phyloP scores from a whole-genome alignment of 768 basidiomycete genomes.

The Lentinula sp. region DNA sequence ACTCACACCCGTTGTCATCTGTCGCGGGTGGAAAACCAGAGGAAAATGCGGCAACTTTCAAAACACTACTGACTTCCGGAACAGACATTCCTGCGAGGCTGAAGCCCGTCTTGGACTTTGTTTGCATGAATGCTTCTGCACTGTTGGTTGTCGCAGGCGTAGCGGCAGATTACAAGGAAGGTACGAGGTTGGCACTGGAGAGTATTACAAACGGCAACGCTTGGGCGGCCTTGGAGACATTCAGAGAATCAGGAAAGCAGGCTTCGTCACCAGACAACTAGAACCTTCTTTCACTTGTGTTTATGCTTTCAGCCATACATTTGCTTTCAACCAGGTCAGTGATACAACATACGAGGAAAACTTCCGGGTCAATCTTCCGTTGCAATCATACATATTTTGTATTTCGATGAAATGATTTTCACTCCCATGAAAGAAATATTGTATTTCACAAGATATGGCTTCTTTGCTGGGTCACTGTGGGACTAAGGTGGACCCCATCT shows the following conservation, averaged over 20 bases:
- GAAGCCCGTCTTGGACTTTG: conserved; percentile 73
- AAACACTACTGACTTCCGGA: conserved; percentile 54
- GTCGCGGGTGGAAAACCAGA: conserved; percentile 70
- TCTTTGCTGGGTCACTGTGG: too few relatives aligned
- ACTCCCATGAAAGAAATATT: too few relatives aligned
- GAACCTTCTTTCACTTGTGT: not conserved
- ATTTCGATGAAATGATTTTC: too few relatives aligned
- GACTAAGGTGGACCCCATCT: too few relatives aligned
- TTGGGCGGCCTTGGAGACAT: conserved; percentile 17
- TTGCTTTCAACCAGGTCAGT: not conserved
- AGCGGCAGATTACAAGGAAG: conserved; percentile 64
- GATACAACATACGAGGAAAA: too few relatives aligned
- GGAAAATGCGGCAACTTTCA: conserved; percentile 79
- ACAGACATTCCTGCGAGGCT: conserved; percentile 48
- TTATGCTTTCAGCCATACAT: too few relatives aligned
- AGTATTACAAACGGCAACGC: conserved; percentile 28
- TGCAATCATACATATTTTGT: too few relatives aligned
- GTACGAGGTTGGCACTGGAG: conserved; percentile 60
- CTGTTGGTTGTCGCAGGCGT: conserved; percentile 80
- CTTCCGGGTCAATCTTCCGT: too few relatives aligned
- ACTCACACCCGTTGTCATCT: conserved; percentile 56
- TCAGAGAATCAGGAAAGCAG: conserved; percentile 15
- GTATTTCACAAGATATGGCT: too few relatives aligned
- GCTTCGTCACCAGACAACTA: not conserved
- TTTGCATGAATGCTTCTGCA: conserved; percentile 87